Percentiles rank a stretch among this genome's conserved stretches.
These are phyloP conservation scores for Lipomyces mesembrius DNA, from an alignment of 805 yeast species.

Conservation along the genomic window DNA sequence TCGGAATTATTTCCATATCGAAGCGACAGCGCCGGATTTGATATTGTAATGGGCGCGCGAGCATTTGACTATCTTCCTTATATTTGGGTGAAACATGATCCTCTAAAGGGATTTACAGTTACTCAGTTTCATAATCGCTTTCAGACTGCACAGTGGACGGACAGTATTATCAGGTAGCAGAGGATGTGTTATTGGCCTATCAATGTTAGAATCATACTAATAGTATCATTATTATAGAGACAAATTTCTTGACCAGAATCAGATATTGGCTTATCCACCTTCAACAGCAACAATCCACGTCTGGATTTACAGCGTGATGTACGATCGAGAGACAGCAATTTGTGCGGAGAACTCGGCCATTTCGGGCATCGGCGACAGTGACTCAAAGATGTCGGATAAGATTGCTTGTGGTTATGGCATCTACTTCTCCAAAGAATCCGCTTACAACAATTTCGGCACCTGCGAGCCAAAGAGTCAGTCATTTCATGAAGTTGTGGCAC, in stretches of 20 bases:
- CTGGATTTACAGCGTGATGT: slow-evolving; percentile 14
- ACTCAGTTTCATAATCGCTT: slow-evolving; percentile 7
- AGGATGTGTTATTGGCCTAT: slow-evolving; percentile 5
- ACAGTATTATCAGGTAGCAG: slow-evolving; percentile 5
- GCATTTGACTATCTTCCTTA: slow-evolving; percentile 3
- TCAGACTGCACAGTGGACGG: slow-evolving; percentile 5
- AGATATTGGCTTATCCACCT: background rate
- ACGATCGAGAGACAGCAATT: background rate
- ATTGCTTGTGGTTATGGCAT: slow-evolving; percentile 24
- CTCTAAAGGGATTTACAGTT: slow-evolving; percentile 15
- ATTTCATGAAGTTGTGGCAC: slow-evolving; percentile 8
- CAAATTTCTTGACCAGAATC: background rate
- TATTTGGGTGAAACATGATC: slow-evolving; percentile 21
- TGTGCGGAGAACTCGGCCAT: slow-evolving; percentile 4
- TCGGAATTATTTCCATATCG: slow-evolving; percentile 25
- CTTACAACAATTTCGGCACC: slow-evolving; percentile 18
- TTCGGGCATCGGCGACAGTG: slow-evolving; percentile 7
- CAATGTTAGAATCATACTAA: background rate
- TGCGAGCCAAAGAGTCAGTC: slow-evolving; percentile 8
- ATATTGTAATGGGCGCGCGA: slow-evolving; percentile 19
- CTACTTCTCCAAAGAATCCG: slow-evolving; percentile 18
- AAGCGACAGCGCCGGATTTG: slow-evolving; percentile 14
- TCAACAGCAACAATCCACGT: slow-evolving; percentile 10
- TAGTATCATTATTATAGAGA: background rate
- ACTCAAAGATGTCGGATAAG: slow-evolving; percentile 3